phyloP scores from a whole-genome alignment of 2,329 filamentous ascomycete genomes.

The Sarocladiaceae sp. region DNA sequence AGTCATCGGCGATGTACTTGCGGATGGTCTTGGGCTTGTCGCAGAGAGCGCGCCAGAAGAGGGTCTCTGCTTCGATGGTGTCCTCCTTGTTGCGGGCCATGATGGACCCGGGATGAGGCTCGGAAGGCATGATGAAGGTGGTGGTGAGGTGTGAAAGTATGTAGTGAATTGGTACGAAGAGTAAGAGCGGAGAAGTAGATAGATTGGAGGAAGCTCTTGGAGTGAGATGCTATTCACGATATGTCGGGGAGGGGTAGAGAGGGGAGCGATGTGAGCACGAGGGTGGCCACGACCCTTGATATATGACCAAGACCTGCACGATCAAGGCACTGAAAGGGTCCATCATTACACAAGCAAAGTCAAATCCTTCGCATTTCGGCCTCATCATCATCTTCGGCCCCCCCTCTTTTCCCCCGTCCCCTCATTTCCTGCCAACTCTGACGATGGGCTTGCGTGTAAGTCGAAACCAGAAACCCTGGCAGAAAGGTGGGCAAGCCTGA shows the following conservation, averaged over 20 bases:
- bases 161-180: neutral
- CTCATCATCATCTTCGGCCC: slow-evolving; percentile 5
- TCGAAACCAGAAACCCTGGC: slow-evolving; percentile 8
- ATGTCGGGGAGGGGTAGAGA: slow-evolving; percentile 1
- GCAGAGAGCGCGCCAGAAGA: slow-evolving; percentile 29
- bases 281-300: neutral
- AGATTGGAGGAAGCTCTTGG: neutral
- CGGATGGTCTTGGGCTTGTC: slow-evolving; percentile 24
- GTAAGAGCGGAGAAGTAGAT: neutral
- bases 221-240: neutral
- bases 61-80: slow-evolving; percentile 26
- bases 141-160: neutral
- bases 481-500: slow-evolving; percentile 4
- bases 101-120: slow-evolving; percentile 19
- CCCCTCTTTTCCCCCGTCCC: neutral
- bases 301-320: slow-evolving; percentile 3
- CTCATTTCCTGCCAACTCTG: neutral
- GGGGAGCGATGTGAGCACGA: neutral
- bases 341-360: neutral
- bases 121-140: slow-evolving; percentile 11
- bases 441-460: slow-evolving; percentile 8
- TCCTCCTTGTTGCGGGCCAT: slow-evolving; percentile 28
- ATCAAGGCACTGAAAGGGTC: neutral
- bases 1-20: slow-evolving; percentile 29
- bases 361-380: neutral